Evolutionary conservation across 306 rosid species (phyloP).

Genomic region (Elaeagnus macrophylla): DNA sequence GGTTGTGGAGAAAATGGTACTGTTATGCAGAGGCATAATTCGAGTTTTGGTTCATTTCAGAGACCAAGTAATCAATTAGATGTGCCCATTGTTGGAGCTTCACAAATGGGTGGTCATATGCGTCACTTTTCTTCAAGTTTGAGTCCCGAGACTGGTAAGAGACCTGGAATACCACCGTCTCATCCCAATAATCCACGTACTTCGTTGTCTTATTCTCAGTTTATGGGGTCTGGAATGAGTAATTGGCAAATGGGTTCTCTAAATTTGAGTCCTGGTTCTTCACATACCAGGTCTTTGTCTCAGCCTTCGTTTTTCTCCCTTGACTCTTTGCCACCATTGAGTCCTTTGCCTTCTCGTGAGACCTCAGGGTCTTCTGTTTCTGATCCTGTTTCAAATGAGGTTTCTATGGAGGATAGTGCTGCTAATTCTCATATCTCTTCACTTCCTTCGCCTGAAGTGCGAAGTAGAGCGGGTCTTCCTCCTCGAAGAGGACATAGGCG

Average conservation of each 20-base stretch:
- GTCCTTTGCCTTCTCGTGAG: conserved; percentile 47
- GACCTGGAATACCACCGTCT: conserved; percentile 69
- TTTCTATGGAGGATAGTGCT: conserved; percentile 49
- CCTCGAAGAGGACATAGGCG: conserved; percentile 82
- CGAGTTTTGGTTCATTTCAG: conserved; percentile 19
- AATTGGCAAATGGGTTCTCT: conserved; percentile 38
- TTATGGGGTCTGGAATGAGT: conserved; percentile 23
- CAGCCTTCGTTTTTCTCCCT: conserved; percentile 51
- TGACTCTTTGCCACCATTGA: conserved; percentile 66
- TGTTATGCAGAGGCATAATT: conserved; percentile 24
- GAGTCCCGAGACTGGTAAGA: conserved; percentile 39
- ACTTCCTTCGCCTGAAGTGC: conserved; percentile 25
- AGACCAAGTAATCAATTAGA: too few species aligned
- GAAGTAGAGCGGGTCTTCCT: conserved; percentile 48
- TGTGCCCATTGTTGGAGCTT: background rate
- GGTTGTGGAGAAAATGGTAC: conserved; percentile 33
- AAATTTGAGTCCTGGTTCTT: conserved; percentile 35
- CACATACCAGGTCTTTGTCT: conserved; percentile 63
- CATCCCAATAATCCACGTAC: conserved; percentile 32
- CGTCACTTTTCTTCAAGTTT: conserved; percentile 22
- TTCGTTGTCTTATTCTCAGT: conserved; percentile 36
- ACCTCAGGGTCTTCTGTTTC: conserved; percentile 25
- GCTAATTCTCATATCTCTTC: conserved; percentile 30
- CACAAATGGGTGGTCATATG: conserved; percentile 33
- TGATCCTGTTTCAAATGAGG: conserved; percentile 34